Base-by-base conservation (phyloP, 169 alveolate genomes). In the Eimeria mitis region DNA sequence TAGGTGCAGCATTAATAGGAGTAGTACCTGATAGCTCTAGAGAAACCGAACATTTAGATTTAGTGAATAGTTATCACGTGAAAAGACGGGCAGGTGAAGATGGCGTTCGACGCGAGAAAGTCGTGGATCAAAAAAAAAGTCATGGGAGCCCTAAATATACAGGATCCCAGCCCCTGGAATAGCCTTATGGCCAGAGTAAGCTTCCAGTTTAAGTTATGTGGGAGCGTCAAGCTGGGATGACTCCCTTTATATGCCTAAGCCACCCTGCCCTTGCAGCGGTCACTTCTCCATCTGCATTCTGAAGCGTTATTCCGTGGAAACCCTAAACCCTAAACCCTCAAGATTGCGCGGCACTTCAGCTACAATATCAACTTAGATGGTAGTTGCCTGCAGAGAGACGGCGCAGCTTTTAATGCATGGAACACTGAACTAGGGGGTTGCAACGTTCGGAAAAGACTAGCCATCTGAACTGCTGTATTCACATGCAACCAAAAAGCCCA, bases 81-180 rank as follows among this genome's bases (percentile, higher is more conserved):
- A 9, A 40, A 73, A 14, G 56, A 13, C 70, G 47, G 16, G 52
- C 89, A 49, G 47, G 83, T 11, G 59, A 91, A 31, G 61, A 91
- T 91, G 95, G 95, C 95, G 9, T 91, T 91, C 71, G 95, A 91
- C 71, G 95, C 89, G 42, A 44, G 95, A 56, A 91, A 91, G 37
- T 54, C 95, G 5, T 91, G 95, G 95, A 25, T 91, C n/a, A 91
- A 91, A 47, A 91, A 91, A 40, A 91, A 91, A 44, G 95, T 91
- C 28, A 68, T 91, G 83, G 95, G 83, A 61, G 49, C 34, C 95
- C 44, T 49, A 56, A 47, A 76, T 61, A 59, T 78, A 59, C 65
- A 40, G 68, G 90, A 34, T 19, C 52, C 52, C 91, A 78, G 49
- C 63, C 49, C 73, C 23, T 91, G 95, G 95, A 85, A 91, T 2